These are phyloP conservation scores for Peronosclerospora sorghi DNA, from an alignment of 352 stramenopile species.

Conservation along the genomic window DNA sequence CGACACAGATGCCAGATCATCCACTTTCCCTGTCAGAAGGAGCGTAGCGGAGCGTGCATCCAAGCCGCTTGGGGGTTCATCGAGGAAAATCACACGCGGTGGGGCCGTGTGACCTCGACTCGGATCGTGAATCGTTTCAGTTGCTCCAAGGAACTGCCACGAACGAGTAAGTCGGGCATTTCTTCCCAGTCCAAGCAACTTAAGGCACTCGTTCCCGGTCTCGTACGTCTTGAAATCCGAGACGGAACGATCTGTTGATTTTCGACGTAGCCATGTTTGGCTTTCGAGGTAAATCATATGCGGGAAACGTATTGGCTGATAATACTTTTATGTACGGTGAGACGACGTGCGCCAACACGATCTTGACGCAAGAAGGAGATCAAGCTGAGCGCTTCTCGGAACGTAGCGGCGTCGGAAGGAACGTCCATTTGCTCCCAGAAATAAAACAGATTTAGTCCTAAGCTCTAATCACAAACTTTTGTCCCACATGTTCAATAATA, in stretches of 20 bases:
- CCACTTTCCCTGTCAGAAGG: conserved; percentile 66
- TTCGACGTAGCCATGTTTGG: too few species aligned
- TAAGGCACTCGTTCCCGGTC: conserved; percentile 19
- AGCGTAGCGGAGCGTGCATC: conserved; percentile 65
- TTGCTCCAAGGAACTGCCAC: conserved; percentile 24
- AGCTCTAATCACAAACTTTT: too few species aligned
- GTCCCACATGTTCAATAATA: too few species aligned
- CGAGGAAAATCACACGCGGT: conserved; percentile 61
- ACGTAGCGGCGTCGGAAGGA: conserved; percentile 8
- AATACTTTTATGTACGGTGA: too few species aligned
- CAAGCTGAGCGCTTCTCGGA: conserved; percentile 74
- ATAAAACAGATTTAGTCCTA: too few species aligned
- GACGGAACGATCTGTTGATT: too few species aligned
- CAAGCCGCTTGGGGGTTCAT: conserved; percentile 41
- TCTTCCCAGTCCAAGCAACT: conserved; percentile 22
- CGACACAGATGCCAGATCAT: conserved; percentile 47
- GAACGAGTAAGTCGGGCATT: conserved; percentile 21
- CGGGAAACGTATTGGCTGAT: too few species aligned
- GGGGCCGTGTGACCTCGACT: conserved; percentile 78
- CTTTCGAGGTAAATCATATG: too few species aligned
- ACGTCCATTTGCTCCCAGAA: conserved; percentile 32
- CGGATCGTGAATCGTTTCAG: conserved; percentile 54
- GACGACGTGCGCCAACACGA: too few species aligned
- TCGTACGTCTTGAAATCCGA: conserved; percentile 9
- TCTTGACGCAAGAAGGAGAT: conserved; percentile 53